A percentile compares a stretch with the other conserved stretches of the same genome.
phyloP scores from a whole-genome alignment of 257 asterid species.

The Nicotiana sylvestris region DNA sequence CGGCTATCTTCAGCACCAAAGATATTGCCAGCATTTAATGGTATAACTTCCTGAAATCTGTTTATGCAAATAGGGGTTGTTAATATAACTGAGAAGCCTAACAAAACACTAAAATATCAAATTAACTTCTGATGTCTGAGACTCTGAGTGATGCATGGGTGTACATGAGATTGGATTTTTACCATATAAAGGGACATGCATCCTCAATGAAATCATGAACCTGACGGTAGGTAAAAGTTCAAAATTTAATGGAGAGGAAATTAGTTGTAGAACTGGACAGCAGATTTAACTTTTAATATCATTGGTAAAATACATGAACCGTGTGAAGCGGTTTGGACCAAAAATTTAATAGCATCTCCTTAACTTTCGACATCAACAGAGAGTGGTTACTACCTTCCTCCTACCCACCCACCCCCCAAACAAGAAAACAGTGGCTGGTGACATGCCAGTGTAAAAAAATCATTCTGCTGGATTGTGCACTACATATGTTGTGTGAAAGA shows the following conservation, averaged over 20 bases:
- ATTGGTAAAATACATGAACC: background rate
- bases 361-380: background rate
- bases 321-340: background rate
- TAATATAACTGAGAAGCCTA: background rate
- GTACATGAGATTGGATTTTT: slow-evolving; percentile 12
- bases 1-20: slow-evolving; percentile 91
- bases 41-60: slow-evolving; percentile 95
- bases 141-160: background rate
- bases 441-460: background rate
- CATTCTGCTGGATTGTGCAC: background rate
- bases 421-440: background rate
- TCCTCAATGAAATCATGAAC: slow-evolving; percentile 2
- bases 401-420: background rate
- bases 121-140: background rate
- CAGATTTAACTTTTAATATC: background rate
- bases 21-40: slow-evolving; percentile 88
- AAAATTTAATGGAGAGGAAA: background rate
- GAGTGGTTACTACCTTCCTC: background rate
- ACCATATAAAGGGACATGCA: background rate
- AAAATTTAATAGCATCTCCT: background rate
- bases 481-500: slow-evolving; percentile 4
- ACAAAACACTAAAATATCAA: background rate
- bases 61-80: slow-evolving; percentile 13
- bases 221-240: background rate
- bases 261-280: background rate